phyloP scores from a whole-genome alignment of 2,329 filamentous ascomycete species.

The Salinomyces thailandicus region DNA sequence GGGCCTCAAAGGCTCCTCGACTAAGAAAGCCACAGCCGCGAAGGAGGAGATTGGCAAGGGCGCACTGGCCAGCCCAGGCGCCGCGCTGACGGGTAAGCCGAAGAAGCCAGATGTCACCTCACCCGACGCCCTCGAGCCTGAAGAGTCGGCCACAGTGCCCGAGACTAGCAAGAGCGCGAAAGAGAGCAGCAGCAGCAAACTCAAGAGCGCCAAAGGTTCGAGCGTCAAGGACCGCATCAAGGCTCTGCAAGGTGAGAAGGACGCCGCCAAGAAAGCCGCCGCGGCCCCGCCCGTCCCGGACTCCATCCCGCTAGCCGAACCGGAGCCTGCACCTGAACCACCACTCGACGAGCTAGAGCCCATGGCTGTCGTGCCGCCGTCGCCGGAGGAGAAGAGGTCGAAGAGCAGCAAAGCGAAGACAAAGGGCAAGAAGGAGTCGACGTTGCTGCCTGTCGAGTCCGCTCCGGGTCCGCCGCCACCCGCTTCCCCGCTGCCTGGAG shows the following conservation, averaged over 20 bases:
- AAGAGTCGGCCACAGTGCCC: slow-evolving; percentile 32
- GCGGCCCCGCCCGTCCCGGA: slow-evolving; percentile 26
- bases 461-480: slow-evolving; percentile 9
- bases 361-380: slow-evolving; percentile 9
- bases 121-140: slow-evolving; percentile 31
- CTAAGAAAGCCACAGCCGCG: slow-evolving; percentile 29
- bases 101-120: slow-evolving; percentile 36
- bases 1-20: slow-evolving; percentile 36
- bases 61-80: slow-evolving; percentile 32
- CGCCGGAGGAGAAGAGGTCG: slow-evolving; percentile 17
- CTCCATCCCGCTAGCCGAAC: slow-evolving; percentile 12
- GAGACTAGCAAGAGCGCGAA: slow-evolving; percentile 31
- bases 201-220: slow-evolving; percentile 32
- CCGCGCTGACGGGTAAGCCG: slow-evolving; percentile 27
- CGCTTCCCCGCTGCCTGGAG: slow-evolving; percentile 33
- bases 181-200: slow-evolving; percentile 30
- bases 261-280: slow-evolving; percentile 10
- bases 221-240: slow-evolving; percentile 45
- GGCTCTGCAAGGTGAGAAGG: slow-evolving; percentile 29
- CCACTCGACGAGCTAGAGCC: slow-evolving; percentile 11
- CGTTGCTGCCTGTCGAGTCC: not conserved
- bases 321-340: slow-evolving; percentile 25
- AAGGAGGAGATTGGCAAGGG: slow-evolving; percentile 34
- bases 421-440: slow-evolving; percentile 13
- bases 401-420: slow-evolving; percentile 12